Conservation (phyloP, 129 eudicot species). For the Ambrosia trifida region DNA sequence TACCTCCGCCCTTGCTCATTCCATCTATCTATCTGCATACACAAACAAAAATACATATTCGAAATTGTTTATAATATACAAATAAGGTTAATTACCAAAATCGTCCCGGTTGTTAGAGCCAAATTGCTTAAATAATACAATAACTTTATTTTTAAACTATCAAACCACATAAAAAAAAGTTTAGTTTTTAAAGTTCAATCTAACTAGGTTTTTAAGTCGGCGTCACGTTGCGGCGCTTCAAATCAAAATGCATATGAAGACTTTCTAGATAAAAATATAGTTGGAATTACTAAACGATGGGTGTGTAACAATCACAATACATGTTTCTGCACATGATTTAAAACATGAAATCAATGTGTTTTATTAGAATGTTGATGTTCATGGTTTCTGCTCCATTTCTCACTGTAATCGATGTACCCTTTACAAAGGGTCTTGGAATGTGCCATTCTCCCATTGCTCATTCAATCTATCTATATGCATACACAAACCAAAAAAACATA, state of each 20-base stretch:
- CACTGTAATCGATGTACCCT: neutral
- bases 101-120: too few species aligned
- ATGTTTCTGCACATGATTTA: constrained; percentile 17
- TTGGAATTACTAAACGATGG: neutral
- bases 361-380: constrained; percentile 19
- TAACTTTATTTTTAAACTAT: too few species aligned
- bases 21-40: constrained; percentile 78
- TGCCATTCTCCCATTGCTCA: constrained; percentile 86
- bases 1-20: constrained; percentile 84
- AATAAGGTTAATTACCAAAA: too few species aligned
- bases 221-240: too few species aligned
- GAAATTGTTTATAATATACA: too few species aligned
- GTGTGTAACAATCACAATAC: neutral
- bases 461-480: constrained; percentile 85
- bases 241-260: too few species aligned
- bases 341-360: constrained; percentile 29
- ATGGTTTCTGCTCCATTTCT: constrained; percentile 17
- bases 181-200: too few species aligned
- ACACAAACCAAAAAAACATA: neutral
- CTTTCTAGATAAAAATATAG: neutral
- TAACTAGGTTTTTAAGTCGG: too few species aligned
- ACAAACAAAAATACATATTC: neutral
- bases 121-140: too few species aligned
- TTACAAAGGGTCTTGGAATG: constrained; percentile 85
- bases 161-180: too few species aligned